phyloP scores from a whole-genome alignment of 768 basidiomycete species.

The Suillus paluster region DNA sequence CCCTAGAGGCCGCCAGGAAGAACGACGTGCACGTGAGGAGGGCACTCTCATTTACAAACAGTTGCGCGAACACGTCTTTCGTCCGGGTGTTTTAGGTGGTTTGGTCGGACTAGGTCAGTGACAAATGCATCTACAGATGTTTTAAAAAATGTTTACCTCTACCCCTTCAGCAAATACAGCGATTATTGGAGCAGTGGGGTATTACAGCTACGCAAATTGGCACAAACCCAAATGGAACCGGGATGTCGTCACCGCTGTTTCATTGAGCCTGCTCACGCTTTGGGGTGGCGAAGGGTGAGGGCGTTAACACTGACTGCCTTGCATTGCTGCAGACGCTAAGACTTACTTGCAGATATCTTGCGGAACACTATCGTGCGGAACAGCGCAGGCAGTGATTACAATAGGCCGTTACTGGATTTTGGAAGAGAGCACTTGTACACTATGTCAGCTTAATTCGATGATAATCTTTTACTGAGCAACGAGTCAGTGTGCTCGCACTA shows the following conservation, averaged over 20 bases:
- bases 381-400: constrained; percentile 12
- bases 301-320: neutral
- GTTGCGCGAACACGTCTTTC: constrained; percentile 57
- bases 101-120: constrained; percentile 61
- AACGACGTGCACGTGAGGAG: constrained; percentile 58
- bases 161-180: constrained; percentile 61
- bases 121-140: neutral
- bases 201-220: constrained; percentile 69
- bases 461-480: neutral
- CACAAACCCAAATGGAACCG: constrained; percentile 66
- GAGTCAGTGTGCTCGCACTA: neutral
- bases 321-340: neutral
- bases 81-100: constrained; percentile 70
- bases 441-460: neutral
- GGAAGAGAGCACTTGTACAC: neutral
- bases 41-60: constrained; percentile 58
- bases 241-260: constrained; percentile 58
- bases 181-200: constrained; percentile 65
- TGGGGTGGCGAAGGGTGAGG: constrained; percentile 72
- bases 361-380: constrained; percentile 42
- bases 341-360: constrained; percentile 37
- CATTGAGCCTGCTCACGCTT: constrained; percentile 61
- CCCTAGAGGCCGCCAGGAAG: constrained; percentile 59
- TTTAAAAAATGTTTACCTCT: neutral
- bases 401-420: neutral